A percentile compares a stretch with the other conserved stretches of the same genome.
phyloP scores from a whole-genome alignment of 2,329 filamentous ascomycete species.

The Arachnomyces sp. region DNA sequence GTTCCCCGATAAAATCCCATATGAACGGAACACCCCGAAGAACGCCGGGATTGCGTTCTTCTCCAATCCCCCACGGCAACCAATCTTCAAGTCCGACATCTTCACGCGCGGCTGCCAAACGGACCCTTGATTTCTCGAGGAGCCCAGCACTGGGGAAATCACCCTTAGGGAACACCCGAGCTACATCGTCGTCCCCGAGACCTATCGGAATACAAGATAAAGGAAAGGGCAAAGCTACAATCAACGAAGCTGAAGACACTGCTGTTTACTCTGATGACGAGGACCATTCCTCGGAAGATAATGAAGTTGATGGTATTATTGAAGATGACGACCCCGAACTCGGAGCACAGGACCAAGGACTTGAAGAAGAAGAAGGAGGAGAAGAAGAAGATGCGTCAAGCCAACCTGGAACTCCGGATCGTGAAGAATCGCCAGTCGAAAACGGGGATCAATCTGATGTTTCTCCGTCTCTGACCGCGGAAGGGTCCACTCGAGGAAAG shows the following conservation, averaged over 20 bases:
- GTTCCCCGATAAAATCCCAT: slow-evolving; percentile 39
- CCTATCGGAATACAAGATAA: not conserved
- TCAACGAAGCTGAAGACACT: slow-evolving; percentile 16
- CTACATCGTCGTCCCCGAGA: slow-evolving; percentile 25
- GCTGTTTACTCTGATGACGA: slow-evolving; percentile 30
- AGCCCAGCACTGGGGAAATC: slow-evolving; percentile 22
- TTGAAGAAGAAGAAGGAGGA: slow-evolving; percentile 10
- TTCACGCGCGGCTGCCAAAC: slow-evolving; percentile 17
- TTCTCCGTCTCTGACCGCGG: slow-evolving; percentile 7
- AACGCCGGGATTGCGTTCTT: slow-evolving; percentile 35
- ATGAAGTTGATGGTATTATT: slow-evolving; percentile 26
- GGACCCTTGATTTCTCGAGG: slow-evolving; percentile 14
- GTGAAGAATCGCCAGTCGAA: slow-evolving; percentile 7
- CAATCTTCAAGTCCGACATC: slow-evolving; percentile 32
- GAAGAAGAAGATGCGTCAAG: slow-evolving; percentile 1
- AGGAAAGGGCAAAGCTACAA: slow-evolving; percentile 6
- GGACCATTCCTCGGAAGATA: slow-evolving; percentile 20
- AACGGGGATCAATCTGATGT: slow-evolving; percentile 3
- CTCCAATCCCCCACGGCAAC: slow-evolving; percentile 28
- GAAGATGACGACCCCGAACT: slow-evolving; percentile 15
- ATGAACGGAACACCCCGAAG: slow-evolving; percentile 35
- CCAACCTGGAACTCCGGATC: not conserved
- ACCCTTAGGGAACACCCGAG: slow-evolving; percentile 28
- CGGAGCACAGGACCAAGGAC: slow-evolving; percentile 5
- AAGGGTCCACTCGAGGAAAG: slow-evolving; percentile 7